phyloP scores from a whole-genome alignment of 176 grass and related monocot species.

The Stipa capillata region DNA sequence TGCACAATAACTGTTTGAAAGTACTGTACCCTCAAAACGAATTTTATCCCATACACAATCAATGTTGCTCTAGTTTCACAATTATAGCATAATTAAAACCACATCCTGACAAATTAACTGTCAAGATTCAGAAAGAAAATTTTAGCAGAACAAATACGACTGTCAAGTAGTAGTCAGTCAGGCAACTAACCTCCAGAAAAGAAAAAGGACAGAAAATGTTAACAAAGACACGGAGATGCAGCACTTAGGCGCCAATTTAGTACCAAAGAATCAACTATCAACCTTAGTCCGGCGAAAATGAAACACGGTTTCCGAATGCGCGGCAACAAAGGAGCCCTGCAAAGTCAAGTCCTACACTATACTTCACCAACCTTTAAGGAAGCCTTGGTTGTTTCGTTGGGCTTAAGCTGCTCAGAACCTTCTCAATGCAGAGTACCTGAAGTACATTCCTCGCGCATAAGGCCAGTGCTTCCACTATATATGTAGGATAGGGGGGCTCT shows the following conservation, averaged over 20 bases:
- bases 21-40: background rate
- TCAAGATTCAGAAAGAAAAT: background rate
- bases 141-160: slow-evolving; percentile 5
- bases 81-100: background rate
- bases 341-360: background rate
- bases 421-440: background rate
- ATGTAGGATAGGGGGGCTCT: background rate
- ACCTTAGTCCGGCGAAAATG: background rate
- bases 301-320: background rate
- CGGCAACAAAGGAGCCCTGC: background rate
- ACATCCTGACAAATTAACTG: background rate
- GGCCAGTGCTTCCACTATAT: slow-evolving; percentile 4
- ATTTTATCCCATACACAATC: background rate
- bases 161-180: background rate
- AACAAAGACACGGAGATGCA: background rate
- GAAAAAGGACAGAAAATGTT: too few relatives aligned
- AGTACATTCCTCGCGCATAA: background rate
- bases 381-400: background rate
- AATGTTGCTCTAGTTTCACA: background rate
- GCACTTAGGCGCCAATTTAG: background rate
- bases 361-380: background rate
- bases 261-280: background rate
- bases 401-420: background rate
- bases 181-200: background rate
- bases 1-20: too few relatives aligned